phyloP scores from a whole-genome alignment of 202 grass and related monocot genomes.

The Hordeum pubiflorum region DNA sequence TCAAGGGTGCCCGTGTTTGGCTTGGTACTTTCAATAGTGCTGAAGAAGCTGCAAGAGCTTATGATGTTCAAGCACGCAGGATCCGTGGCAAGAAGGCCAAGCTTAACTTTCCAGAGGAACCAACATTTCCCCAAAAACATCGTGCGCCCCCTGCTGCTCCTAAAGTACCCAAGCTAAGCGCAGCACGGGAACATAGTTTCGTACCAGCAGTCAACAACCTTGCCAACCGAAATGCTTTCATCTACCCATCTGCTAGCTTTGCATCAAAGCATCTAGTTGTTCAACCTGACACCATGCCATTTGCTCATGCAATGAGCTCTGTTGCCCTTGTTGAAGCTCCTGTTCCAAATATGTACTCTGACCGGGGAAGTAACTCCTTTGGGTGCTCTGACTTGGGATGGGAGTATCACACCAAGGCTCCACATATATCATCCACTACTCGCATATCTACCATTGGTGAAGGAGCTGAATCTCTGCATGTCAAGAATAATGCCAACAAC shows the following conservation, averaged over 20 bases:
- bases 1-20: constrained; percentile 87
- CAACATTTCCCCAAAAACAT: constrained; percentile 26
- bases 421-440: constrained; percentile 59
- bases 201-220: constrained; percentile 19
- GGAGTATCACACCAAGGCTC: constrained; percentile 51
- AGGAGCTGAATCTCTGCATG: constrained; percentile 13
- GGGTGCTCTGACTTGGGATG: constrained; percentile 41
- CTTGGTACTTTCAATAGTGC: constrained; percentile 88
- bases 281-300: constrained; percentile 21
- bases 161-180: constrained; percentile 32
- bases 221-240: constrained; percentile 22
- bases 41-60: constrained; percentile 95
- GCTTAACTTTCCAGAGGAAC: constrained; percentile 72
- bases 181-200: constrained; percentile 28
- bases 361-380: constrained; percentile 69
- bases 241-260: constrained; percentile 27
- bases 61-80: constrained; percentile 73
- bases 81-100: constrained; percentile 96
- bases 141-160: neutral
- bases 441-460: constrained; percentile 35
- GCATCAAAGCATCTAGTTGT: constrained; percentile 28
- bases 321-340: constrained; percentile 18
- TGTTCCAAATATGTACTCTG: constrained; percentile 46
- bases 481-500: neutral
- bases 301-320: constrained; percentile 26